Percentiles rank a stretch among this genome's conserved stretches.
Conservation (phyloP, 2,329 filamentous ascomycete species). For the Xylariaceae sp. region DNA sequence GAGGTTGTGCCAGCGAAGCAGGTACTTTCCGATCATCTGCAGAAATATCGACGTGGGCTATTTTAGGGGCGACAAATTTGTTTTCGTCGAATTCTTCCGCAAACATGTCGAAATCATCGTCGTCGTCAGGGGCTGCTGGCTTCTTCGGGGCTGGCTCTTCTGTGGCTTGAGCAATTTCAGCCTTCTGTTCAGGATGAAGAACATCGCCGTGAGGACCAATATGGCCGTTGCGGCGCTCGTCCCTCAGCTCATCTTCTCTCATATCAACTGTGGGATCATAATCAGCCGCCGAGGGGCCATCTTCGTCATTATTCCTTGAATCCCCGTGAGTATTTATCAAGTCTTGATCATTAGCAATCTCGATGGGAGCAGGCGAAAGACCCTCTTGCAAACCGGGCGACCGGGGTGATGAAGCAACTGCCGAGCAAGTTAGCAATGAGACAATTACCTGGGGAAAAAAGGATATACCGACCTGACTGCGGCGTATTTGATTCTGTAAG, state of each 20-base stretch:
- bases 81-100: conserved; percentile 72
- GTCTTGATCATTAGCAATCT: conserved; percentile 63
- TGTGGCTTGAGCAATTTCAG: conserved; percentile 33
- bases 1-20: conserved; percentile 46
- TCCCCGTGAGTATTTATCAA: conserved; percentile 59
- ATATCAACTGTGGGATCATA: conserved; percentile 76
- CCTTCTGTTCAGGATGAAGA: conserved; percentile 36
- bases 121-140: conserved; percentile 51
- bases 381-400: conserved; percentile 46
- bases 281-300: conserved; percentile 71
- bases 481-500: conserved; percentile 40
- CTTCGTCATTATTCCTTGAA: conserved; percentile 46
- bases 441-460: not conserved
- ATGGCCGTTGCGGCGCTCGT: conserved; percentile 51
- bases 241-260: conserved; percentile 64
- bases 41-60: conserved; percentile 34
- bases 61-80: conserved; percentile 56
- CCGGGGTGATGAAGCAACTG: conserved; percentile 34
- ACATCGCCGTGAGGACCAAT: conserved; percentile 56
- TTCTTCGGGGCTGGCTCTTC: conserved; percentile 36
- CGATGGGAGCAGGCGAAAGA: conserved; percentile 56
- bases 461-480: conserved; percentile 40
- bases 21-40: conserved; percentile 45
- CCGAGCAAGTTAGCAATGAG: conserved; percentile 17
- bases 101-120: conserved; percentile 84